A percentile compares a stretch with the other conserved stretches of the same genome.
These are phyloP conservation scores for Ulota crispa DNA, from an alignment of 225 moss, liverwort and hornwort genomes.

Conservation along the genomic window DNA sequence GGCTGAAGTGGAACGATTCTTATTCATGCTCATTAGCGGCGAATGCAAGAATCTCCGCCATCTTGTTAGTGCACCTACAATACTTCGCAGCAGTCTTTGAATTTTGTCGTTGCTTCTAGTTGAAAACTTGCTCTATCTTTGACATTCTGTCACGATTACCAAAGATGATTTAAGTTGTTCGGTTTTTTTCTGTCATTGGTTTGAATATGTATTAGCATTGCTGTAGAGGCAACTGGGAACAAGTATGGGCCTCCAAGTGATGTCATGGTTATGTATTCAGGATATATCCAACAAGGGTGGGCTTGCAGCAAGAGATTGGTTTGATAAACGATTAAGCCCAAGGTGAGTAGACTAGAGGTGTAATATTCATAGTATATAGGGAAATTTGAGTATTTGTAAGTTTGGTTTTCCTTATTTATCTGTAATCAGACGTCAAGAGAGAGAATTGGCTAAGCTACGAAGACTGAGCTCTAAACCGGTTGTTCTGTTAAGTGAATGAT, in stretches of 20 bases:
- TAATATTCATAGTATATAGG: not conserved
- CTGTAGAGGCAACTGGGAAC: conserved; percentile 2
- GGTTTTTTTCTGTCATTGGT: not conserved
- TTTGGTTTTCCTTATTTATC: not conserved
- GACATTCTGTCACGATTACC: not conserved
- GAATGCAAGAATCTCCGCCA: conserved; percentile 60
- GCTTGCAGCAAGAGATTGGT: conserved; percentile 62
- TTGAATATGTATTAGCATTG: conserved; percentile 2
- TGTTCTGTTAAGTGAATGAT: not conserved
- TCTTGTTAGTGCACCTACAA: conserved; percentile 46
- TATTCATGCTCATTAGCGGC: conserved; percentile 55
- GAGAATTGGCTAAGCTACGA: not conserved
- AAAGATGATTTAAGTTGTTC: not conserved
- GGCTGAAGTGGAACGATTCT: conserved; percentile 59
- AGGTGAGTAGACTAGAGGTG: conserved; percentile 26
- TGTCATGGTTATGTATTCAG: conserved; percentile 27
- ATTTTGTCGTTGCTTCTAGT: conserved; percentile 15
- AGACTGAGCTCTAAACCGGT: not conserved
- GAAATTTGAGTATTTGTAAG: not conserved
- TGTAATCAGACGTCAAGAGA: not conserved
- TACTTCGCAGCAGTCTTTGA: conserved; percentile 21
- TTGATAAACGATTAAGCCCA: conserved; percentile 51
- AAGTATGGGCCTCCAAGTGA: not conserved
- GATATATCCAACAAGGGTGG: conserved; percentile 64
- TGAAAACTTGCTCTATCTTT: not conserved